Evolutionary conservation across 2,329 filamentous ascomycete genomes (phyloP).

Genomic region (Talaromyces sp.): DNA sequence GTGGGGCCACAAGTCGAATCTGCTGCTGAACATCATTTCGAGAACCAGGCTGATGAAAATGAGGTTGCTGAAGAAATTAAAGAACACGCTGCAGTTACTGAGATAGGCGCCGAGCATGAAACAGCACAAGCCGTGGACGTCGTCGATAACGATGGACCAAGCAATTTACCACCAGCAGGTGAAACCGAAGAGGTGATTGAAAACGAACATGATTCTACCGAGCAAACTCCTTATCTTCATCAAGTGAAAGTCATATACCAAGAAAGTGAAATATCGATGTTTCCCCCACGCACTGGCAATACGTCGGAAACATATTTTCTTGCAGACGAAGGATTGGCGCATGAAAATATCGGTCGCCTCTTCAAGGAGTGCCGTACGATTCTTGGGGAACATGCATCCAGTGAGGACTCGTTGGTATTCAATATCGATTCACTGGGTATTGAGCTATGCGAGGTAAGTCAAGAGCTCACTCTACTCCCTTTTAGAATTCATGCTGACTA

Average conservation of each 20-base stretch:
- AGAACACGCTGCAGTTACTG: background rate
- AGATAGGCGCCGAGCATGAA: background rate
- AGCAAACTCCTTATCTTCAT: constrained; percentile 30
- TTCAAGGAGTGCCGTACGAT: constrained; percentile 55
- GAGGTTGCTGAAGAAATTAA: background rate
- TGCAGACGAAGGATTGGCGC: constrained; percentile 54
- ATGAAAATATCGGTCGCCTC: constrained; percentile 53
- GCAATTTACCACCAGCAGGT: constrained; percentile 14
- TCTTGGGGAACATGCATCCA: constrained; percentile 53
- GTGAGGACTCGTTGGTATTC: constrained; percentile 57
- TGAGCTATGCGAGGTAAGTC: constrained; percentile 56
- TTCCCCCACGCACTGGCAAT: constrained; percentile 54
- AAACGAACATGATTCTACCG: constrained; percentile 9
- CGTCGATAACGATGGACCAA: background rate
- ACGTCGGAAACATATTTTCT: constrained; percentile 56
- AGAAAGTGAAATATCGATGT: constrained; percentile 56
- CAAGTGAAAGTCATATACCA: constrained; percentile 56
- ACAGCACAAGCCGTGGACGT: background rate
- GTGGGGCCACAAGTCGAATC: background rate
- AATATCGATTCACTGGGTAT: constrained; percentile 55
- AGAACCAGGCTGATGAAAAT: background rate
- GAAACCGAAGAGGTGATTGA: constrained; percentile 20
- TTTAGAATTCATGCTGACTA: constrained; percentile 25
- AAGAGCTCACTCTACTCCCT: background rate
- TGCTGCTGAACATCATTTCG: background rate